Base-by-base conservation (phyloP, 2,329 filamentous ascomycete genomes). In the Biscogniauxia mediterranea region DNA sequence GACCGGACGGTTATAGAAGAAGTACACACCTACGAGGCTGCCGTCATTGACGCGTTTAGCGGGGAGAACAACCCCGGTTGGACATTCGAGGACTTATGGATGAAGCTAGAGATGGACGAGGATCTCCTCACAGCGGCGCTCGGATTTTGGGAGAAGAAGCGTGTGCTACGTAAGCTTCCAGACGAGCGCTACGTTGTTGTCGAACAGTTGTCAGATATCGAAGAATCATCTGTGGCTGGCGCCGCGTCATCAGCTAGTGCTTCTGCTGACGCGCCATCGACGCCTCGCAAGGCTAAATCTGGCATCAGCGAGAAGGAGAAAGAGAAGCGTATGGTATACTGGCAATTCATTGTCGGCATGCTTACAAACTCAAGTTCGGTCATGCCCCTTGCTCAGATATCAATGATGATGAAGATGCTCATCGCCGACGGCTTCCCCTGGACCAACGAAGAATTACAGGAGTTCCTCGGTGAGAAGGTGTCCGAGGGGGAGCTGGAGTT, bases 321-420 rank as follows among this genome's bases (percentile, higher is more conserved):
- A 68, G 83, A 84, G 68, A 80, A 81, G 61, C 80, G 82, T 38
- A 76, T 78, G 52, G 84, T 97, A 49, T 97, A 97, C 76, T 92
- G 91, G 86, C 90, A 93, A 70, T 98, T 97, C 74, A 93, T 99
- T 61, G 81, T 93, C 60, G 92, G 92, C 56, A 98, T 99, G 95
- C 79, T 99, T 76, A 97, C 92, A 64, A 97, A 97, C 75, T 90
- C 92, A 69, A 89, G 89, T 19, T 86, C 84, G 19, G 77, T 89
- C 26, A 95, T 97, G 91, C 89, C 91, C 56, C 79, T 93, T 61
- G 82, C 82, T 59, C 86, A 93, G 73, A 96, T 99, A 66, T 84
- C 88, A 8, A 96, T 93, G 89, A 97, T 98, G 92, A 83, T 99
- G 82, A 92, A 92, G 77, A 94, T 98, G 84, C 84, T 94, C 61